Evolutionary conservation across 2,329 filamentous ascomycete species (phyloP).

Genomic region (Rosellinia necatrix): DNA sequence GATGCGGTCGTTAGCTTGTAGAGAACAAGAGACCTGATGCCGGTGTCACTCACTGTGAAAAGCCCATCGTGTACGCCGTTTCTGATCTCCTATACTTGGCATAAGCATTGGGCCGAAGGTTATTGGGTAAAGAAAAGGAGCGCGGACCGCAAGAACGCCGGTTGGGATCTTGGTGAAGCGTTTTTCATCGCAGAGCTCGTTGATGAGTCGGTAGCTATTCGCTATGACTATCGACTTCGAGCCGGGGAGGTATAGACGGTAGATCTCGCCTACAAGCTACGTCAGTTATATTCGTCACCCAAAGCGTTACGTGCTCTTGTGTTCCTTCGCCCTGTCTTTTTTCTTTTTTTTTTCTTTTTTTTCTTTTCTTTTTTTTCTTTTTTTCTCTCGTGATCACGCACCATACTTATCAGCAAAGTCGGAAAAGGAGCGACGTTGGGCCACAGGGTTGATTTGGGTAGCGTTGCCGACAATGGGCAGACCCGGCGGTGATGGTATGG

Average conservation of each 20-base stretch:
- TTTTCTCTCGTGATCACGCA: slow-evolving; percentile 39
- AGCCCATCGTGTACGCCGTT: slow-evolving; percentile 67
- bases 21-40: neutral
- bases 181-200: slow-evolving; percentile 68
- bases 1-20: slow-evolving; percentile 15
- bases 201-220: slow-evolving; percentile 58
- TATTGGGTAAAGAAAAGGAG: neutral
- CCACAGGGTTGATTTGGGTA: slow-evolving; percentile 63
- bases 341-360: neutral
- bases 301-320: too few relatives aligned
- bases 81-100: slow-evolving; percentile 53
- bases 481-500: slow-evolving; percentile 67
- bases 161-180: slow-evolving; percentile 65
- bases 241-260: slow-evolving; percentile 55
- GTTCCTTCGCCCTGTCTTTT: neutral
- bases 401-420: slow-evolving; percentile 69
- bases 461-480: slow-evolving; percentile 70
- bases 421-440: slow-evolving; percentile 58
- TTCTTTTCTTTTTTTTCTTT: neutral
- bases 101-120: slow-evolving; percentile 1
- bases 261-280: slow-evolving; percentile 58
- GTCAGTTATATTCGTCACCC: slow-evolving; percentile 23
- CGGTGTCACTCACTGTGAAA: slow-evolving; percentile 57
- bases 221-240: slow-evolving; percentile 54
- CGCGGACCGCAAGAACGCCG: slow-evolving; percentile 49